phyloP scores from a whole-genome alignment of 2,329 filamentous ascomycete genomes.

The Alternaria arborescens region DNA sequence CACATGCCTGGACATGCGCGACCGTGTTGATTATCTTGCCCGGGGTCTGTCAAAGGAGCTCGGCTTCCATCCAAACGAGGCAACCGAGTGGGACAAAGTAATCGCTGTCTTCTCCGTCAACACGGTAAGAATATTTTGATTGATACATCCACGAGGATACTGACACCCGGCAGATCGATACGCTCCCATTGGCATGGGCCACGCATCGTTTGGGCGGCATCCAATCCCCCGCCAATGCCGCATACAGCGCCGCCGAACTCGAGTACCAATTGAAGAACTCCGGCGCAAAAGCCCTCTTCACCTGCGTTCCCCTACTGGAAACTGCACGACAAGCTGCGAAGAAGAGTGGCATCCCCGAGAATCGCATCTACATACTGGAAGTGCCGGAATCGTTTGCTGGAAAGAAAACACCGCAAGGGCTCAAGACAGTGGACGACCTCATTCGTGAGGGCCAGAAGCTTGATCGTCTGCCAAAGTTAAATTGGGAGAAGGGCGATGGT shows the following conservation, averaged over 20 bases:
- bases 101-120: slow-evolving; percentile 81
- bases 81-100: slow-evolving; percentile 83
- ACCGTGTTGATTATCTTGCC: slow-evolving; percentile 72
- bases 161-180: slow-evolving; percentile 69
- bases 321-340: slow-evolving; percentile 71
- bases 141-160: background rate
- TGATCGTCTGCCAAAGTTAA: slow-evolving; percentile 63
- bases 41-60: slow-evolving; percentile 75
- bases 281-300: slow-evolving; percentile 74
- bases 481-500: slow-evolving; percentile 71
- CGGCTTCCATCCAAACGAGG: slow-evolving; percentile 73
- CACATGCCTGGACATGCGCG: slow-evolving; percentile 68
- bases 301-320: slow-evolving; percentile 71
- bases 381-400: slow-evolving; percentile 66
- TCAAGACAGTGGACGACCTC: slow-evolving; percentile 73
- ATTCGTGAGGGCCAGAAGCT: slow-evolving; percentile 67
- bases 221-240: slow-evolving; percentile 77
- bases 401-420: slow-evolving; percentile 57
- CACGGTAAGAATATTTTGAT: slow-evolving; percentile 63
- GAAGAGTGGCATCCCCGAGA: slow-evolving; percentile 68
- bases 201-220: slow-evolving; percentile 79
- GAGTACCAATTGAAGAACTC: slow-evolving; percentile 76
- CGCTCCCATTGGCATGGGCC: slow-evolving; percentile 75
- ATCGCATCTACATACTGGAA: slow-evolving; percentile 74
- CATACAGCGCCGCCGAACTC: slow-evolving; percentile 74